phyloP scores from a whole-genome alignment of 495 filamentous ascomycete genomes.

The Lindgomyces ingoldianus region DNA sequence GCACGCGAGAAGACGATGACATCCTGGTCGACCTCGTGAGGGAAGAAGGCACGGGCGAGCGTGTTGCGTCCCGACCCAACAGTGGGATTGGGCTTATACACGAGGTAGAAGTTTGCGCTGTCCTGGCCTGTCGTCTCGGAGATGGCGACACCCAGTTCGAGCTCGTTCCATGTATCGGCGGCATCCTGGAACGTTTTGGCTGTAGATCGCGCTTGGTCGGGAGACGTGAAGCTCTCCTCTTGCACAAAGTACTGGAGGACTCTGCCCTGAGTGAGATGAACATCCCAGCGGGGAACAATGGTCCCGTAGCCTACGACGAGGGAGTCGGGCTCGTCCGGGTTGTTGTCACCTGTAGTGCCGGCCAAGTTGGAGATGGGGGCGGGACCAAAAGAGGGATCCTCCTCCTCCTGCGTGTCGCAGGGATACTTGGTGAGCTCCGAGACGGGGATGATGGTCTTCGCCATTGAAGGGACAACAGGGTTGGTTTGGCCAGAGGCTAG shows the following conservation, averaged over 20 bases:
- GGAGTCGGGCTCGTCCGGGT: conserved; percentile 5
- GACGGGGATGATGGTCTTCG: conserved; percentile 6
- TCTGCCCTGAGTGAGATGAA: conserved; percentile 6
- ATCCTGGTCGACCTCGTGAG: conserved; percentile 6
- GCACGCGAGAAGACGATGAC: conserved; percentile 6
- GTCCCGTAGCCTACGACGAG: conserved; percentile 6
- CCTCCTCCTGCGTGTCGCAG: conserved; percentile 5
- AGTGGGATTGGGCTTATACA: conserved; percentile 7
- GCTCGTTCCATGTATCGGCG: conserved; percentile 6
- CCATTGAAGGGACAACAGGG: conserved; percentile 6
- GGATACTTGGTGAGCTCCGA: conserved; percentile 4
- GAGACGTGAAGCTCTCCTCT: conserved; percentile 5
- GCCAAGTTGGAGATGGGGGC: conserved; percentile 6
- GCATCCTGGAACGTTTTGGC: conserved; percentile 6
- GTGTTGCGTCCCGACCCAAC: conserved; percentile 2
- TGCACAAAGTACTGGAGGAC: conserved; percentile 6
- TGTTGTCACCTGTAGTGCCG: conserved; percentile 6
- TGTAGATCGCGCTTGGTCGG: conserved; percentile 3
- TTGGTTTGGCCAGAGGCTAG: conserved; percentile 3
- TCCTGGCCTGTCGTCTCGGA: conserved; percentile 3
- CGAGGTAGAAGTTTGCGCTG: conserved; percentile 3
- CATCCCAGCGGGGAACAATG: conserved; percentile 6
- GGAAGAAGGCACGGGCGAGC: conserved; percentile 5
- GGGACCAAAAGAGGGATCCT: conserved; percentile 6
- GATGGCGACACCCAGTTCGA: conserved; percentile 4